phyloP scores from a whole-genome alignment of 2,329 filamentous ascomycete genomes.

The Drechslerella coelobrocha region DNA sequence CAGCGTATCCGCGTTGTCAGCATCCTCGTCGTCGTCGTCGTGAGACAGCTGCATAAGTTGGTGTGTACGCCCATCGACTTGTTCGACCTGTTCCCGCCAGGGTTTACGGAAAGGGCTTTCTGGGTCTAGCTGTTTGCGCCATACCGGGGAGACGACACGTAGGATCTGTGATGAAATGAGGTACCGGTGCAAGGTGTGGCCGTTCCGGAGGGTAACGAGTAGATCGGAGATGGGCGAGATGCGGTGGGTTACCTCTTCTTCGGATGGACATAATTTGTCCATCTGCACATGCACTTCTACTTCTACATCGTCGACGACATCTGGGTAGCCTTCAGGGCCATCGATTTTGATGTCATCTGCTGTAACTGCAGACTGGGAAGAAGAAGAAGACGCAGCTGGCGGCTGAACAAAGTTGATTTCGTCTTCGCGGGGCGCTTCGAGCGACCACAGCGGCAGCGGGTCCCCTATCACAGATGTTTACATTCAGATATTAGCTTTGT shows the following conservation, averaged over 20 bases:
- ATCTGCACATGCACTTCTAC: background rate
- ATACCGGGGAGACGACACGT: constrained; percentile 34
- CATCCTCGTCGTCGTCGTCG: constrained; percentile 24
- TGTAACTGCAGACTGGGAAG: background rate
- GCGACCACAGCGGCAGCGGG: background rate
- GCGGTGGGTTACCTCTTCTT: constrained; percentile 4
- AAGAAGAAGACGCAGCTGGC: background rate
- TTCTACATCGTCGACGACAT: background rate
- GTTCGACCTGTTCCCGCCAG: background rate
- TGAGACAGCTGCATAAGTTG: constrained; percentile 19
- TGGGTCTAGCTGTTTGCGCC: constrained; percentile 37
- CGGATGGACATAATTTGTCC: background rate
- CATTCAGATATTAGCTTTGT: background rate
- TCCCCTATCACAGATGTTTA: constrained; percentile 2
- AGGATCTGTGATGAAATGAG: constrained; percentile 45
- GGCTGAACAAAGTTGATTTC: background rate
- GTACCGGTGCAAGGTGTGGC: constrained; percentile 12
- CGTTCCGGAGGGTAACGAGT: constrained; percentile 22
- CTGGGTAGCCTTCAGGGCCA: background rate
- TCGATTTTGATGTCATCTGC: background rate
- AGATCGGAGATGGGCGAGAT: constrained; percentile 45
- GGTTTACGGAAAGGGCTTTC: constrained; percentile 15
- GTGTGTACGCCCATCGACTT: constrained; percentile 11
- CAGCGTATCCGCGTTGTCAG: constrained; percentile 21
- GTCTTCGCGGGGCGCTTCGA: background rate